A percentile compares a stretch with the other conserved stretches of the same genome.
Evolutionary conservation across 2,329 filamentous ascomycete genomes (phyloP).

Genomic region (Xylaria sp.): DNA sequence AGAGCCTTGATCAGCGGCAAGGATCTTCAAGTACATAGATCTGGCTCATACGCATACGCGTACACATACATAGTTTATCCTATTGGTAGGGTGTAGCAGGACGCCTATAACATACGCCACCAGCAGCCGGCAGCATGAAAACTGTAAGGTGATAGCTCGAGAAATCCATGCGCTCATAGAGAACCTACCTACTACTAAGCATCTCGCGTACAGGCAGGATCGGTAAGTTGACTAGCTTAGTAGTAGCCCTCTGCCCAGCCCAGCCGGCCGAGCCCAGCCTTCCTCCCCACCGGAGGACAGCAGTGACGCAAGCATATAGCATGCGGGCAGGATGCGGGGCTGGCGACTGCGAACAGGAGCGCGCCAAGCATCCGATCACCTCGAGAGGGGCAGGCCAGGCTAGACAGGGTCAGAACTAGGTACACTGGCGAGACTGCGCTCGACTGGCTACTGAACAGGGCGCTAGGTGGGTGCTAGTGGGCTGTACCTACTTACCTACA

Average conservation of each 20-base stretch:
- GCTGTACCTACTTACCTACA: neutral
- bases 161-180: neutral
- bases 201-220: neutral
- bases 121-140: too few relatives aligned
- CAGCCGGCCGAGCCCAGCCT: too few relatives aligned
- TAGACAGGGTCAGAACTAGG: too few relatives aligned
- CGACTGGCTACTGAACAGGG: too few relatives aligned
- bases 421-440: too few relatives aligned
- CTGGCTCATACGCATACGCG: too few relatives aligned
- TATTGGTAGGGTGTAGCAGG: too few relatives aligned
- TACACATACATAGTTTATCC: too few relatives aligned
- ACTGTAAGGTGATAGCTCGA: too few relatives aligned
- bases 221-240: neutral
- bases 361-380: conserved; percentile 15
- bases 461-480: too few relatives aligned
- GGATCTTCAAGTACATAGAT: neutral
- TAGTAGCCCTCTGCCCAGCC: too few relatives aligned
- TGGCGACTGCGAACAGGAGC: neutral
- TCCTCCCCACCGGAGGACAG: neutral
- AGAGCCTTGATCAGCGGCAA: neutral
- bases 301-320: conserved; percentile 11
- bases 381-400: neutral
- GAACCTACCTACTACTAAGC: neutral
- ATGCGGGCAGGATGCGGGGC: conserved; percentile 11
- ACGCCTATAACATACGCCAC: too few relatives aligned